Percentiles rank a stretch among this genome's conserved stretches.
These are phyloP conservation scores for Bipolaris sorokiniana DNA, from an alignment of 2,329 filamentous ascomycete genomes.

Conservation along the genomic window DNA sequence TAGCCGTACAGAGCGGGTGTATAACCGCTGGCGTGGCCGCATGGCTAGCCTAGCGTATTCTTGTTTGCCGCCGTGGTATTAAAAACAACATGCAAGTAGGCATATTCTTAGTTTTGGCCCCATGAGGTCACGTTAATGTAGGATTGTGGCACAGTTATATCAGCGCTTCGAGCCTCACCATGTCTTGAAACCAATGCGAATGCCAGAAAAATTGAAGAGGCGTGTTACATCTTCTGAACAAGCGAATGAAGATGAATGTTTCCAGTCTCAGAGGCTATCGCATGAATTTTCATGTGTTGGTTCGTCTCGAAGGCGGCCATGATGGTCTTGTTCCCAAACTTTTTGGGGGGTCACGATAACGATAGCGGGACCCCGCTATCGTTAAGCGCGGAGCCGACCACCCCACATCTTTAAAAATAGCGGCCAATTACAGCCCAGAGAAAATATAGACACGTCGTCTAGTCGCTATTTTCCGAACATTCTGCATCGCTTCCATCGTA, in stretches of 20 bases:
- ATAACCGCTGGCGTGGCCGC: slow-evolving; percentile 38
- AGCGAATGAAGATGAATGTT: slow-evolving; percentile 11
- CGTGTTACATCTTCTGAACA: slow-evolving; percentile 14
- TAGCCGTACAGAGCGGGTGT: slow-evolving; percentile 33
- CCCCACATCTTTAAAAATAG: slow-evolving; percentile 22
- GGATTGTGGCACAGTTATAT: slow-evolving; percentile 34
- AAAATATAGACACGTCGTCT: slow-evolving; percentile 14
- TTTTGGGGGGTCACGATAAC: slow-evolving; percentile 16
- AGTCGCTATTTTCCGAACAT: slow-evolving; percentile 14
- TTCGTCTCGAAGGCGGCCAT: not conserved
- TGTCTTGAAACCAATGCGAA: slow-evolving; percentile 18
- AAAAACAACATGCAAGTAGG: slow-evolving; percentile 29
- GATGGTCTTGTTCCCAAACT: slow-evolving; percentile 1
- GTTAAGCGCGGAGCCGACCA: slow-evolving; percentile 28
- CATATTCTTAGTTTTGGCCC: slow-evolving; percentile 39
- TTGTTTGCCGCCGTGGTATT: slow-evolving; percentile 32
- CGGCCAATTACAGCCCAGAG: slow-evolving; percentile 12
- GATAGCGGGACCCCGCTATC: slow-evolving; percentile 20
- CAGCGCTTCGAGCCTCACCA: slow-evolving; percentile 33
- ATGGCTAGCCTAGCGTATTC: slow-evolving; percentile 24
- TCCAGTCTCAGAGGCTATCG: slow-evolving; percentile 9
- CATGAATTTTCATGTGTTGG: slow-evolving; percentile 15
- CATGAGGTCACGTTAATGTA: slow-evolving; percentile 26
- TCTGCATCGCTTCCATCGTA: slow-evolving; percentile 12
- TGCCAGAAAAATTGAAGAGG: slow-evolving; percentile 7